Evolutionary conservation across 495 filamentous ascomycete genomes (phyloP).

Genomic region (Sordaria brevicollis): DNA sequence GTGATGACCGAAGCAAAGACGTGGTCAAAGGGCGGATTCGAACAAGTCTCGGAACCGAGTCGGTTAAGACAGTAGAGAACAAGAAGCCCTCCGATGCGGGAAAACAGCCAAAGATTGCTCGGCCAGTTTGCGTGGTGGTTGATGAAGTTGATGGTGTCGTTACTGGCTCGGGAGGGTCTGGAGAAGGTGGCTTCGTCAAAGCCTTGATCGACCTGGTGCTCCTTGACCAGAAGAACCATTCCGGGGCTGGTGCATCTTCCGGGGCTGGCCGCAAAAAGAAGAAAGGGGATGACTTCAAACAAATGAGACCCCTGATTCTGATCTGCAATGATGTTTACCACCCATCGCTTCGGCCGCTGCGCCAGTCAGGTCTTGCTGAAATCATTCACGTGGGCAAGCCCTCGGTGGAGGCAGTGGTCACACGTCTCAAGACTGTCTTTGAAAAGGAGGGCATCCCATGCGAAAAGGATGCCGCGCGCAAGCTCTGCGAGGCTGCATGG

Average conservation of each 20-base stretch:
- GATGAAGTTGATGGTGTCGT: constrained; percentile 96
- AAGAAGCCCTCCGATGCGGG: constrained; percentile 41
- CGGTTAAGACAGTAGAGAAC: constrained; percentile 70
- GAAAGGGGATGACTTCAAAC: constrained; percentile 72
- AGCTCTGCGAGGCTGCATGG: constrained; percentile 88
- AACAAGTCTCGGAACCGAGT: constrained; percentile 83
- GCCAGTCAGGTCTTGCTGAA: constrained; percentile 72
- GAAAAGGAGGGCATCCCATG: constrained; percentile 73
- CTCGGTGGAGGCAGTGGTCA: constrained; percentile 74
- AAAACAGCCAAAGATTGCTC: constrained; percentile 62
- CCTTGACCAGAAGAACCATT: constrained; percentile 72
- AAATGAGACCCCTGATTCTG: constrained; percentile 79
- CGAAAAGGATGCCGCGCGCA: constrained; percentile 77
- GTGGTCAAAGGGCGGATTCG: constrained; percentile 85
- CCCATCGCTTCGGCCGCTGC: constrained; percentile 71
- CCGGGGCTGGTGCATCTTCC: constrained; percentile 26
- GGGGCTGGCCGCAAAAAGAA: constrained; percentile 29
- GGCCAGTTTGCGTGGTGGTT: constrained; percentile 84
- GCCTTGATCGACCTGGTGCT: constrained; percentile 82
- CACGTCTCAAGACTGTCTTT: constrained; percentile 72
- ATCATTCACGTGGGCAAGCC: constrained; percentile 89
- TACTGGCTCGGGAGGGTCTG: constrained; percentile 56
- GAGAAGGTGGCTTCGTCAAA: constrained; percentile 83
- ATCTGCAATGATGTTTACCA: constrained; percentile 99
- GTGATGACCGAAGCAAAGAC: constrained; percentile 62